These are phyloP conservation scores for Rhypophila decipiens DNA, from an alignment of 495 filamentous ascomycete genomes.

Conservation along the genomic window DNA sequence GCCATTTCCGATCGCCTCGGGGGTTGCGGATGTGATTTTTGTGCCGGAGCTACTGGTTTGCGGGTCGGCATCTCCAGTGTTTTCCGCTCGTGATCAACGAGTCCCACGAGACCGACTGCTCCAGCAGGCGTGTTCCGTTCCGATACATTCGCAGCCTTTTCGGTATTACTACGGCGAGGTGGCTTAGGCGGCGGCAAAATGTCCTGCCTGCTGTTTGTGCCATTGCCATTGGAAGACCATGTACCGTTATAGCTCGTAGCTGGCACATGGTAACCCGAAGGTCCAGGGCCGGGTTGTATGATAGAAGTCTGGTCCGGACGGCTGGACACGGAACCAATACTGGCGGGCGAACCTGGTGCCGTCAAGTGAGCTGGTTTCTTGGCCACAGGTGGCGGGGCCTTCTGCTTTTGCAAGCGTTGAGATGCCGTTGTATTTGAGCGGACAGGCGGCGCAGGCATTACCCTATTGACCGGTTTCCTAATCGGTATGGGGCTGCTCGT, in stretches of 20 bases:
- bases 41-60: slow-evolving; percentile 10
- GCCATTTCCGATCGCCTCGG: slow-evolving; percentile 19
- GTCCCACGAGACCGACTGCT: slow-evolving; percentile 17
- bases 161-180: slow-evolving; percentile 12
- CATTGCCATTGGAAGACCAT: too few species aligned
- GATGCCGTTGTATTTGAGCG: slow-evolving; percentile 23
- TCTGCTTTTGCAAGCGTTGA: slow-evolving; percentile 29
- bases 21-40: slow-evolving; percentile 17
- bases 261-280: too few species aligned
- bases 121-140: slow-evolving; percentile 12
- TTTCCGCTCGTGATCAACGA: slow-evolving; percentile 5
- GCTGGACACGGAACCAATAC: slow-evolving; percentile 11
- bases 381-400: slow-evolving; percentile 46
- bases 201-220: background rate
- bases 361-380: slow-evolving; percentile 48
- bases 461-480: slow-evolving; percentile 15
- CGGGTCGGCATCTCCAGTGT: slow-evolving; percentile 10
- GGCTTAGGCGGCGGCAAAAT: slow-evolving; percentile 5
- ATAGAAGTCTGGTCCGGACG: background rate
- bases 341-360: slow-evolving; percentile 27
- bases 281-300: background rate
- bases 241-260: too few species aligned
- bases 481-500: slow-evolving; percentile 2
- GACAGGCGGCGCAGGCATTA: slow-evolving; percentile 25
- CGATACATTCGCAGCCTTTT: slow-evolving; percentile 3